A percentile compares a stretch with the other conserved stretches of the same genome.
Evolutionary conservation across 352 stramenopile genomes (phyloP).

Genomic region (Aphanomyces astaci): DNA sequence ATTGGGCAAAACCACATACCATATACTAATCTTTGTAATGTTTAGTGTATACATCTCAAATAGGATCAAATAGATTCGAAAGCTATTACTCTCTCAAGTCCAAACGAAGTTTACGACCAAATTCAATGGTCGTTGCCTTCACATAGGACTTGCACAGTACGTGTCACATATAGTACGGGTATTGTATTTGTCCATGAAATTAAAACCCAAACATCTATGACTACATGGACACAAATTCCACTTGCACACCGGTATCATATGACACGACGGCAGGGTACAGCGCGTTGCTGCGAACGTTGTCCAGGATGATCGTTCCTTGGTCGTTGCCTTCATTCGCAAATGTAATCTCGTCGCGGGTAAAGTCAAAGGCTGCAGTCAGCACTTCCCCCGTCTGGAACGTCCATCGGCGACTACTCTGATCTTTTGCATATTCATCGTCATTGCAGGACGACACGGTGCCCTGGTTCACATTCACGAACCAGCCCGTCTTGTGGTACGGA

Average conservation of each 20-base stretch:
- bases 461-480: constrained; percentile 6
- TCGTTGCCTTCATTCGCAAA: neutral
- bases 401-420: too few species aligned
- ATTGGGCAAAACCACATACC: too few species aligned
- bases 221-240: neutral
- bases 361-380: constrained; percentile 6
- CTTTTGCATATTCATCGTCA: neutral
- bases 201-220: too few species aligned
- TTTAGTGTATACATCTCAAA: too few species aligned
- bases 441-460: constrained; percentile 9
- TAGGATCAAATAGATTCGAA: too few species aligned
- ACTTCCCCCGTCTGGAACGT: constrained; percentile 1
- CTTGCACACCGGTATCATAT: neutral
- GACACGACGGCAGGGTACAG: constrained; percentile 14
- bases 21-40: too few species aligned
- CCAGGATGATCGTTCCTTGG: neutral
- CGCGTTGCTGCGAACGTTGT: neutral
- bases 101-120: too few species aligned
- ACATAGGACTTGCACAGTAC: too few species aligned
- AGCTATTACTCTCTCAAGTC: too few species aligned
- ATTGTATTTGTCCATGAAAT: too few species aligned
- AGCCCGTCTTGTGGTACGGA: constrained; percentile 8
- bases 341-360: neutral
- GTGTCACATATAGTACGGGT: too few species aligned
- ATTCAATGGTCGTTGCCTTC: too few species aligned